Percentiles rank a stretch among this genome's conserved stretches.
Conservation (phyloP, 2,329 filamentous ascomycete species). For the Leptographium galeiforme region DNA sequence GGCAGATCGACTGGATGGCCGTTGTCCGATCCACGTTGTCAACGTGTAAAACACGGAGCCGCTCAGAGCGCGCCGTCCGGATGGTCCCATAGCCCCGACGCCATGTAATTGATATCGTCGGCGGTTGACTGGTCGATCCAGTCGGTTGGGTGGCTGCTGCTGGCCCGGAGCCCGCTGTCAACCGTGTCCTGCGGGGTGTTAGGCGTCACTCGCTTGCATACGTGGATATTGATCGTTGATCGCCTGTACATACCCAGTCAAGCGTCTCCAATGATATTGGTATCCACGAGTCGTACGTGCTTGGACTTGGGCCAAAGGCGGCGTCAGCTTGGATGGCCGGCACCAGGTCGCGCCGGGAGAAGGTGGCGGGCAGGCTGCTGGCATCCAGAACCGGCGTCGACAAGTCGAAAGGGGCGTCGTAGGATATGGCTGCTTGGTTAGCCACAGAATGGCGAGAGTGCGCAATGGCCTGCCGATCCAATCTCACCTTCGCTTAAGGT, state of each 20-base stretch:
- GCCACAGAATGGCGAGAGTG: not conserved
- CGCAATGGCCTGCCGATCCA: not conserved
- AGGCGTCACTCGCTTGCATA: not conserved
- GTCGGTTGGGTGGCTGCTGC: conserved; percentile 4
- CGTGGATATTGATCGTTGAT: too few species aligned
- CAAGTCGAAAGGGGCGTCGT: not conserved
- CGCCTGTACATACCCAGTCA: conserved; percentile 9
- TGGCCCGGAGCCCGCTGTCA: conserved; percentile 9
- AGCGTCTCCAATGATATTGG: conserved; percentile 8
- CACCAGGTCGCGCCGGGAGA: conserved; percentile 7
- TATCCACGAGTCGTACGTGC: conserved; percentile 10
- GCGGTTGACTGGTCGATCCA: conserved; percentile 12
- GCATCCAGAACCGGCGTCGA: not conserved
- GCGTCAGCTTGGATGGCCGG: not conserved
- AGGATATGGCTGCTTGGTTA: not conserved
- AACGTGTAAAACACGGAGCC: too few species aligned
- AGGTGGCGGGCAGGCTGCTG: not conserved
- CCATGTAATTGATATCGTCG: conserved; percentile 9
- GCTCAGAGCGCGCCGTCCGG: conserved; percentile 1
- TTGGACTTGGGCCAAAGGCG: not conserved
- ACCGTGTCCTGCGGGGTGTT: conserved; percentile 1
- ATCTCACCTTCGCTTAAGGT: not conserved
- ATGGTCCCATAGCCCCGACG: conserved; percentile 9
- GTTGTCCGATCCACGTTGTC: not conserved
- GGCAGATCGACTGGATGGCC: not conserved